phyloP scores from a whole-genome alignment of 306 rosid genomes.

The Gynostemma pentaphyllum region DNA sequence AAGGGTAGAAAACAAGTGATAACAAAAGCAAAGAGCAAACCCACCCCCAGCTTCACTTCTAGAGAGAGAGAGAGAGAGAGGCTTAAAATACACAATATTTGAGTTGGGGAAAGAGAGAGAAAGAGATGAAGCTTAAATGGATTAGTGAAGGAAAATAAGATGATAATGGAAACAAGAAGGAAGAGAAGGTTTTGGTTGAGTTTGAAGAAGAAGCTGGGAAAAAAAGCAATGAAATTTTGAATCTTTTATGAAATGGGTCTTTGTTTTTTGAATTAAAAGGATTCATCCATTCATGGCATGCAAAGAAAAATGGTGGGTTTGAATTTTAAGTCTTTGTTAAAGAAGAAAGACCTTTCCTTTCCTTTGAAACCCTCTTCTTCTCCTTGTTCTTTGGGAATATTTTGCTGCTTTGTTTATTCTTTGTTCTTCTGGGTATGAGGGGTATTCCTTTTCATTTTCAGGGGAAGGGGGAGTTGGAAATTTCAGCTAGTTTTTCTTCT shows the following conservation, averaged over 20 bases:
- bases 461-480: constrained; percentile 20
- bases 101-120: neutral
- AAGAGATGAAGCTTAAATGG: constrained; percentile 12
- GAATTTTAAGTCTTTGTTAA: neutral
- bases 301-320: constrained; percentile 7
- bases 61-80: neutral
- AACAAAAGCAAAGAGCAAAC: neutral
- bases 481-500: constrained; percentile 10
- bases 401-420: neutral
- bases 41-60: neutral
- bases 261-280: neutral
- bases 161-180: constrained; percentile 13
- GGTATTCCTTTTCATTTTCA: constrained; percentile 23
- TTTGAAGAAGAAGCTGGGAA: neutral
- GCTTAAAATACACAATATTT: neutral
- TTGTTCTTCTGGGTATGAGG: constrained; percentile 3
- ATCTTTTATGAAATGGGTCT: constrained; percentile 3
- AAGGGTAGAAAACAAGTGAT: constrained; percentile 13
- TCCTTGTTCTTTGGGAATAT: neutral
- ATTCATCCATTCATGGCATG: constrained; percentile 1
- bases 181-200: constrained; percentile 10
- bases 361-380: neutral
- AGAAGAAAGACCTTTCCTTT: neutral
- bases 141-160: neutral
- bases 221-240: neutral